Conservation (phyloP, 176 grass and related monocot species). For the Oryza rufipogon region DNA sequence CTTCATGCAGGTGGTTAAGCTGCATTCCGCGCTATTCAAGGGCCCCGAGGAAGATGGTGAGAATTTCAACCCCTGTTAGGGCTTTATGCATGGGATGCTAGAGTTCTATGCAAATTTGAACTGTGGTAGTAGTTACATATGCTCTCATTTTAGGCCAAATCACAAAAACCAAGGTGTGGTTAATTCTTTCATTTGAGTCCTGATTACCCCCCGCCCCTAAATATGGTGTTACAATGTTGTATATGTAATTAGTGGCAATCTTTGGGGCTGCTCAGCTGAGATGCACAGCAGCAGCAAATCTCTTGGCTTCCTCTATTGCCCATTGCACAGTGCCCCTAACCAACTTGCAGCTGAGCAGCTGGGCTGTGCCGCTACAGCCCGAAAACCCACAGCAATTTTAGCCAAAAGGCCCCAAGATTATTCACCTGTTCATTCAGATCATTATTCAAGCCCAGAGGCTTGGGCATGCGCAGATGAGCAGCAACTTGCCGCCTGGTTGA, state of each 20-base stretch:
- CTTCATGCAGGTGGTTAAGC: constrained; percentile 87
- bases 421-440: too few species aligned
- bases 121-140: background rate
- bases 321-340: too few species aligned
- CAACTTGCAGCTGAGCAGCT: too few species aligned
- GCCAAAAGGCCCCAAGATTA: too few species aligned
- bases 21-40: constrained; percentile 76
- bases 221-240: too few species aligned
- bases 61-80: background rate
- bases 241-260: too few species aligned
- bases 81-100: background rate
- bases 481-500: background rate
- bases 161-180: background rate
- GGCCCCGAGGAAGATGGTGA: constrained; percentile 92
- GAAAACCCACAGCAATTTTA: too few species aligned
- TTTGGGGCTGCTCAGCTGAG: too few species aligned
- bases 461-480: background rate
- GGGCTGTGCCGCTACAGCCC: too few species aligned
- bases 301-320: too few species aligned
- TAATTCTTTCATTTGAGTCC: background rate
- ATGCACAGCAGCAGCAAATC: too few species aligned
- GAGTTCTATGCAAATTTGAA: background rate
- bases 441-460: background rate
- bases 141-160: background rate
- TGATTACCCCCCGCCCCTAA: too few species aligned